Evolutionary conservation across 1,284 basidiomycete genomes (phyloP), one percentile per base, ranked within the genome.

Genomic region (Cutaneotrichosporon spelunceum): DNA sequence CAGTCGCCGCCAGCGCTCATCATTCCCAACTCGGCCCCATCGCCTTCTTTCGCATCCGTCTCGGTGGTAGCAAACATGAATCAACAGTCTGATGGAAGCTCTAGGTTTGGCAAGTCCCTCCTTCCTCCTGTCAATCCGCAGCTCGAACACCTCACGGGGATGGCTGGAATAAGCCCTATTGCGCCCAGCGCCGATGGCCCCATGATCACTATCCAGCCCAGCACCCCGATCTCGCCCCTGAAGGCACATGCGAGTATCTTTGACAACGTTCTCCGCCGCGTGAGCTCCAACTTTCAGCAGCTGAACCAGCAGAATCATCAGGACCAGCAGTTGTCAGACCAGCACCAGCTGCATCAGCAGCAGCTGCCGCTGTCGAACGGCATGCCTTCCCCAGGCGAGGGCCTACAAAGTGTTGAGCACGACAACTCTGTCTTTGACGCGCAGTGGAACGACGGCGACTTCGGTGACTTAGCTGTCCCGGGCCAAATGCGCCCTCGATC

Each of bases 191-290:
- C 73, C 2, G 78, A 77, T 57, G 78, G 78, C 3, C 79, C 78
- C 7, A 76, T 76, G 71, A 80, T 80, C 65, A 76, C 71, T 55
- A 74, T 80, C n/a, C 78, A 79, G 57, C 79, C 79, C 1, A 78
- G 76, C 57, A 80, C 79, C 11, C 79, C 79, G 1, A 79, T 78
- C 50, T 77, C 74, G 47, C 78, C 75, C 9, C 53, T 78, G 52
- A 75, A 73, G 50, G 77, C 78, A 27, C 71, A 70, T 8, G 59
- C 71, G 49, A 77, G 78, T 1, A 63, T 78, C 4, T 79, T 76
- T 61, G 78, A 78, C 52, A 71, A 70, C 21, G 76, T 73, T 4
- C 63, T 77, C 4, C 68, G 73, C 36, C 70, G 72, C 10, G 74
- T 70, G 11, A 63, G 56, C 29, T 57, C 64, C 26, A 44, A 39